Conservation (phyloP, 345 rosid genomes). For the Isatis tinctoria region DNA sequence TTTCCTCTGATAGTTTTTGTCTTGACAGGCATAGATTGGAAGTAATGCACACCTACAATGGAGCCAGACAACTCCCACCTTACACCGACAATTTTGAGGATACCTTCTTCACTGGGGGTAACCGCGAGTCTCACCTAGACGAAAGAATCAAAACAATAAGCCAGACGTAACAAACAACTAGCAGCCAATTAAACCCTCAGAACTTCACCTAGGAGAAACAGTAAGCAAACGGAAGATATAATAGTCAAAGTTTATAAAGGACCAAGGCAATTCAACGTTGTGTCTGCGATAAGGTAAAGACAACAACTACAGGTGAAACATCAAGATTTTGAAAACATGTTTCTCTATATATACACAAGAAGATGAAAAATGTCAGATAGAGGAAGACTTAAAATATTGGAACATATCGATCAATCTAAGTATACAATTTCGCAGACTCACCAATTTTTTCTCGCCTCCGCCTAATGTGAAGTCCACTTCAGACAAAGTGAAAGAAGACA, state of each 20-base stretch:
- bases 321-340: not conserved
- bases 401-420: slow-evolving; percentile 18
- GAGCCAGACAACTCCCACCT: slow-evolving; percentile 91
- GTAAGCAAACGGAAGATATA: not conserved
- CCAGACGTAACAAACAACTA: slow-evolving; percentile 10
- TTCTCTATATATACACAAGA: slow-evolving; percentile 12
- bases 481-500: slow-evolving; percentile 57
- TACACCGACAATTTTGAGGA: slow-evolving; percentile 78
- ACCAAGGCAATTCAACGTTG: slow-evolving; percentile 1
- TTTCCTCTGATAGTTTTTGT: slow-evolving; percentile 50
- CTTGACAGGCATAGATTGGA: slow-evolving; percentile 45
- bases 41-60: slow-evolving; percentile 63
- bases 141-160: not conserved
- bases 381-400: not conserved
- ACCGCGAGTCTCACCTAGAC: slow-evolving; percentile 81
- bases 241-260: slow-evolving; percentile 2
- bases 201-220: not conserved
- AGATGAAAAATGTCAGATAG: not conserved
- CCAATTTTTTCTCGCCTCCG: slow-evolving; percentile 64
- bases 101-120: slow-evolving; percentile 81
- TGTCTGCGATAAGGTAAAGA: not conserved
- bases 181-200: not conserved
- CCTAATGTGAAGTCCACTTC: slow-evolving; percentile 59
- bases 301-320: slow-evolving; percentile 1
- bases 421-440: slow-evolving; percentile 37